These are phyloP conservation scores for Borovskyia barvae DNA, from an alignment of 208 protist genomes.

Conservation along the genomic window DNA sequence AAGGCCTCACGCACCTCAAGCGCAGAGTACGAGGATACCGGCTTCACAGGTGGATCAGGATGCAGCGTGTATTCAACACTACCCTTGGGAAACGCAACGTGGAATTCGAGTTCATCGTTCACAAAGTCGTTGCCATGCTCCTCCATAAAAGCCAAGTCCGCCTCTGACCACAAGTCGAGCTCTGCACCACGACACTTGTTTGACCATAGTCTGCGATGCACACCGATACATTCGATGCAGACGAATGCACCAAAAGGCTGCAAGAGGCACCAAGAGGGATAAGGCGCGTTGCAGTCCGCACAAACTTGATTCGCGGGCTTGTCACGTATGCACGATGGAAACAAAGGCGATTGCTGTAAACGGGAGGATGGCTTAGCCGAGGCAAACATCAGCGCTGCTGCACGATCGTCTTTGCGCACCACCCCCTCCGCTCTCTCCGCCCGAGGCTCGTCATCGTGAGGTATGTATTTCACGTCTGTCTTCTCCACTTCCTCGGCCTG, in stretches of 20 bases:
- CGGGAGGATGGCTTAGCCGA: conserved; percentile 4
- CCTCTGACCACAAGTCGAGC: conserved; percentile 57
- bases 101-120: conserved; percentile 71
- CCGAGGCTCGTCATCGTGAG: not conserved
- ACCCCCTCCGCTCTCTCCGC: conserved; percentile 1
- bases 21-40: conserved; percentile 25
- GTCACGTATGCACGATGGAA: conserved; percentile 28
- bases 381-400: too few relatives aligned
- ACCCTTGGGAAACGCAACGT: conserved; percentile 27
- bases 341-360: conserved; percentile 49
- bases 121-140: conserved; percentile 47
- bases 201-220: conserved; percentile 75
- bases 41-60: conserved; percentile 30
- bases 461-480: not conserved
- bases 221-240: conserved; percentile 75
- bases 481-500: conserved; percentile 16
- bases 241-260: conserved; percentile 71
- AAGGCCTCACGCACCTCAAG: conserved; percentile 45
- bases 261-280: conserved; percentile 65
- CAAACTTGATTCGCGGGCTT: conserved; percentile 44
- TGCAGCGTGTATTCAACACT: conserved; percentile 28
- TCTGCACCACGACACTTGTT: conserved; percentile 64
- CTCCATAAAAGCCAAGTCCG: conserved; percentile 60
- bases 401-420: too few relatives aligned
- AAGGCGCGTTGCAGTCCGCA: conserved; percentile 55